Base-by-base conservation (phyloP, 345 rosid species). In the Bruguiera gymnorhiza region DNA sequence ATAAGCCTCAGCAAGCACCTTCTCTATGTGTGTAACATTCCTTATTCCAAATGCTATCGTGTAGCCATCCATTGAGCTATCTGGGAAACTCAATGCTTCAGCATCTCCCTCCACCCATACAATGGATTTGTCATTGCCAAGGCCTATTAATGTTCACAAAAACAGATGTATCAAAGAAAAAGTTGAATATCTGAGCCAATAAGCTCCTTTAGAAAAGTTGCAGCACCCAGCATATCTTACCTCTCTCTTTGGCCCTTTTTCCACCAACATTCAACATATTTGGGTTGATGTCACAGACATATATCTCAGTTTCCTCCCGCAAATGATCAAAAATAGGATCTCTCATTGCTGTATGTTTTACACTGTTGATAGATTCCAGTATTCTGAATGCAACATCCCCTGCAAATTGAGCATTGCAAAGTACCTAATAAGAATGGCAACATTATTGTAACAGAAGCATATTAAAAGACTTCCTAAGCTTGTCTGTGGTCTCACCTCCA, bases 31-130 rank as follows among this genome's bases (percentile, higher is more conserved):
- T 6, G 99, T 95, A 48, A 92, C 99, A 81, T 95, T 95, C 79
- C 99, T 87, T 55, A 95, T 95, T 63, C 99, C 99, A 83, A 95
- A 95, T 63, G 99, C 99, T 75, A 95, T 85, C 50, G 98, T 88
- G 83, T 90, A 95, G 59, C 96, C 92, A 82, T 95, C 98, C 99
- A 95, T 85, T 52, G 92, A 84, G 74, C 82, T 75, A 69, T 90
- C 87, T 67, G 72, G 82, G 66, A 95, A 95, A 75, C 78, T 81
- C 83, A 95, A 75, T 67, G 89, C 89, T 82, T 92, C 98, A 60
- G 97, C 99, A 81, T 92, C 88, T 72, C 99, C 99, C 77, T 87
- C 88, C 65, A 87, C 91, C 98, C 97, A 95, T 65, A 75, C 70
- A 26, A 95, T 92, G 52, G 96, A 82, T 72, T 92, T 84, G 71